A percentile compares a stretch with the other conserved stretches of the same genome.
These are phyloP conservation scores for Phanerochaete carnosa DNA, from an alignment of 768 basidiomycete species.

Conservation along the genomic window DNA sequence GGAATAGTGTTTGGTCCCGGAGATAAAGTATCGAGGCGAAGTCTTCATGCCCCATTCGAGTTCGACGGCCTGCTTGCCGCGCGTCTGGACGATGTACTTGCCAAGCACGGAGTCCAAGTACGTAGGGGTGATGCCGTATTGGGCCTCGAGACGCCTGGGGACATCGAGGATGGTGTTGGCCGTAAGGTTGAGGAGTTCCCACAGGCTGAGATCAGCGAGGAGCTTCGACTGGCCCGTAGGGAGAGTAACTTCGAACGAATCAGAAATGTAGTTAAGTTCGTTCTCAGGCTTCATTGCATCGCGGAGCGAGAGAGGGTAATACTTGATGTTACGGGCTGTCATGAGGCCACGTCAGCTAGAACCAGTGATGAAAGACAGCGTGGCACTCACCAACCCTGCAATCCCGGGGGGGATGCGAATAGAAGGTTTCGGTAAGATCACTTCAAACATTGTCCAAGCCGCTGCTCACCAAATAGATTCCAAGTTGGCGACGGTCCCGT, in stretches of 20 bases:
- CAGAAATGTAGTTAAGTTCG: conserved; percentile 29
- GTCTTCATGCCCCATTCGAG: conserved; percentile 19
- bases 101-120: conserved; percentile 30
- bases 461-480: conserved; percentile 41
- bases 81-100: conserved; percentile 33
- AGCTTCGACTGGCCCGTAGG: conserved; percentile 23
- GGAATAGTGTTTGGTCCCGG: conserved; percentile 39
- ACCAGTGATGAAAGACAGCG: not conserved
- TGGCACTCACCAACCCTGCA: not conserved
- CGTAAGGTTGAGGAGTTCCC: conserved; percentile 42
- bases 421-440: not conserved
- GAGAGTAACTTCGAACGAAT: conserved; percentile 28
- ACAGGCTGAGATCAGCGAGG: conserved; percentile 29
- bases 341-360: not conserved
- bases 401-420: not conserved
- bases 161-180: conserved; percentile 32
- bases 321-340: conserved; percentile 45
- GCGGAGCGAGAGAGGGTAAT: conserved; percentile 38
- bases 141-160: conserved; percentile 27
- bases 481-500: conserved; percentile 43
- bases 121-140: conserved; percentile 32
- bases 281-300: conserved; percentile 28
- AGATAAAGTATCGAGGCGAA: conserved; percentile 20
- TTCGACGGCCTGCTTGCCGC: conserved; percentile 31
- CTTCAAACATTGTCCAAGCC: not conserved